Conservation (phyloP, 1,284 basidiomycete species). For the Marasmius sp. region DNA sequence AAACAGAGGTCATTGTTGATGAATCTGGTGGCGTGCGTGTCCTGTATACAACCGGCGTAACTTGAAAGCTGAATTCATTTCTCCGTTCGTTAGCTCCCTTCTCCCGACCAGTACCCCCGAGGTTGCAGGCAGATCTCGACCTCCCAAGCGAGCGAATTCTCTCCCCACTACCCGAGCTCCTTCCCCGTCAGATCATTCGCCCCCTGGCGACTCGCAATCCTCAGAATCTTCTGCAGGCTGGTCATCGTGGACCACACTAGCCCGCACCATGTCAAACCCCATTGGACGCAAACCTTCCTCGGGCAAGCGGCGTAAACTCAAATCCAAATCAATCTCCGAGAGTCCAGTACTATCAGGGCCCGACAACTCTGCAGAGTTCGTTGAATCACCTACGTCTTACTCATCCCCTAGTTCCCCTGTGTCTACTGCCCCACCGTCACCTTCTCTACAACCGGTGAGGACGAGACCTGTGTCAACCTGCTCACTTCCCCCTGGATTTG, state of each 20-base stretch:
- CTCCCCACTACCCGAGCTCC: background rate
- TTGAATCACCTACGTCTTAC: background rate
- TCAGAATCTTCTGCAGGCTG: background rate
- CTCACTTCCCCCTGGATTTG: background rate
- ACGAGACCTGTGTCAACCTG: background rate
- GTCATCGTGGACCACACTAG: background rate
- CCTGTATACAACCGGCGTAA: background rate
- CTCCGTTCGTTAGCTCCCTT: constrained; percentile 29
- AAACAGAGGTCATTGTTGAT: constrained; percentile 66
- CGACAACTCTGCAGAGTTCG: background rate
- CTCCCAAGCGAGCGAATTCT: background rate
- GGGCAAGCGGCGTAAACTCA: background rate
- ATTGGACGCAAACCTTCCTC: background rate
- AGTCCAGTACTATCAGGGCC: background rate
- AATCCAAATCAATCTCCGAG: background rate
- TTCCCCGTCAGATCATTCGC: background rate
- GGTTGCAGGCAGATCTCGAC: background rate
- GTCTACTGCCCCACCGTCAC: background rate
- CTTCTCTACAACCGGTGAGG: background rate
- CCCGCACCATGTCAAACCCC: background rate
- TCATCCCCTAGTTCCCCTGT: background rate
- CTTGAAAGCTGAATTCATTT: constrained; percentile 1
- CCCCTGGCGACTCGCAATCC: background rate
- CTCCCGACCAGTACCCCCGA: background rate
- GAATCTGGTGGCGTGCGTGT: constrained; percentile 62